These are phyloP conservation scores for Lepidopterella palustris DNA, from an alignment of 495 filamentous ascomycete genomes.

Conservation along the genomic window DNA sequence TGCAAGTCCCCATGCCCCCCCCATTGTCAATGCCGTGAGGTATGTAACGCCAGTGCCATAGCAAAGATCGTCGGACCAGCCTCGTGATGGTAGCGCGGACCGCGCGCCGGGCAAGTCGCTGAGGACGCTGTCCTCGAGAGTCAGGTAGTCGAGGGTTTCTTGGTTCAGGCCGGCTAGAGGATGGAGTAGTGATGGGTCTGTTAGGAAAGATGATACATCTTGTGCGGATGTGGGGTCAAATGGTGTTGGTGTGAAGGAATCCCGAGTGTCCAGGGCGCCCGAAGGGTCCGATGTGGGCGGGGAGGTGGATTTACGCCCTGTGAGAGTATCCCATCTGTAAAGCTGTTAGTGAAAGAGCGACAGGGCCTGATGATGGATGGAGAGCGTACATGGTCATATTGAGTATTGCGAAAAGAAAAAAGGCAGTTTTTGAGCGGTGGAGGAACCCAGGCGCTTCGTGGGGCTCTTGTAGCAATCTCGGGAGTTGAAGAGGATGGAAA, in stretches of 20 bases:
- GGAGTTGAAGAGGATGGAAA: not conserved
- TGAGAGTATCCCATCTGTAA: slow-evolving; percentile 68
- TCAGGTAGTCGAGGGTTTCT: slow-evolving; percentile 85
- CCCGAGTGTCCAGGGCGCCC: slow-evolving; percentile 22
- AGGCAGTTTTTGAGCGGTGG: not conserved
- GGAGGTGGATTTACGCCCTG: slow-evolving; percentile 60
- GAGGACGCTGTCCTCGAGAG: slow-evolving; percentile 84
- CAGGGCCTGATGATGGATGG: not conserved
- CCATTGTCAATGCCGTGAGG: slow-evolving; percentile 73
- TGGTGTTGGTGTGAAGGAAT: slow-evolving; percentile 47
- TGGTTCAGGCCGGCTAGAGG: slow-evolving; percentile 92
- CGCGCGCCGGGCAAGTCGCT: slow-evolving; percentile 80
- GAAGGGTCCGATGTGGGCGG: slow-evolving; percentile 38
- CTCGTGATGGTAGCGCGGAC: slow-evolving; percentile 83
- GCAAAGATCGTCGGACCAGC: slow-evolving; percentile 96
- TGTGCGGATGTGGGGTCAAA: slow-evolving; percentile 63
- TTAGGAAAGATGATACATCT: slow-evolving; percentile 78
- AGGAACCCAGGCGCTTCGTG: not conserved
- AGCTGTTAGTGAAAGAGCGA: not conserved
- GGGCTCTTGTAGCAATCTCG: not conserved
- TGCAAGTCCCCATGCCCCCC: slow-evolving; percentile 83
- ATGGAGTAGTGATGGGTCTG: slow-evolving; percentile 82
- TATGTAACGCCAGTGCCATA: slow-evolving; percentile 96
- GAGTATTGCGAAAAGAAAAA: too few relatives aligned
- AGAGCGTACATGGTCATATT: not conserved